Conservation (phyloP, 2,329 filamentous ascomycete genomes). For the Biscogniauxia marginata region DNA sequence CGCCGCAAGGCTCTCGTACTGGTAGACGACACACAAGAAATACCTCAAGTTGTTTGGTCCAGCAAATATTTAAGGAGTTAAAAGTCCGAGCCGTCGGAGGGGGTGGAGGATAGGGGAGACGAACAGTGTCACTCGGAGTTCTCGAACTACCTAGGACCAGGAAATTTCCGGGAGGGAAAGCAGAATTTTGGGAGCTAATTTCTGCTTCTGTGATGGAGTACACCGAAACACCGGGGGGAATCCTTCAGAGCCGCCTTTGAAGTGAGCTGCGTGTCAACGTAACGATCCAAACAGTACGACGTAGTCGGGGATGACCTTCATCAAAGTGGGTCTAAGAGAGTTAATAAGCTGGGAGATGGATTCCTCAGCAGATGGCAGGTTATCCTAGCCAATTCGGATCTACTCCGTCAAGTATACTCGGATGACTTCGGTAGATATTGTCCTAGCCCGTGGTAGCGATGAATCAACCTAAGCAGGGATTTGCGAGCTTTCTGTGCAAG, state of each 20-base stretch:
- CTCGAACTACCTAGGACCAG: slow-evolving; percentile 14
- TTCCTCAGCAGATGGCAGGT: slow-evolving; percentile 17
- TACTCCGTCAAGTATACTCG: slow-evolving; percentile 19
- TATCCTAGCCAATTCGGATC: slow-evolving; percentile 20
- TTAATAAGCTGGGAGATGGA: slow-evolving; percentile 14
- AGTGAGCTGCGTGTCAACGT: slow-evolving; percentile 16
- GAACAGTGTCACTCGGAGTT: slow-evolving; percentile 25
- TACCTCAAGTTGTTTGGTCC: slow-evolving; percentile 21
- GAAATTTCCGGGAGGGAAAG: slow-evolving; percentile 17
- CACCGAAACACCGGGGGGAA: slow-evolving; percentile 20
- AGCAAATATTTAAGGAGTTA: slow-evolving; percentile 23
- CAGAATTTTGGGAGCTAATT: slow-evolving; percentile 16
- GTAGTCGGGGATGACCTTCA: slow-evolving; percentile 21
- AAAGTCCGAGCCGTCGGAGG: slow-evolving; percentile 15
- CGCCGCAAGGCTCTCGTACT: slow-evolving; percentile 17
- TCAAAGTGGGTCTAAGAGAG: slow-evolving; percentile 22
- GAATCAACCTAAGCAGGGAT: slow-evolving; percentile 21
- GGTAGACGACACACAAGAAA: slow-evolving; percentile 20
- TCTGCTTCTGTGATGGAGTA: slow-evolving; percentile 21
- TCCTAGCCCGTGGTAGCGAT: slow-evolving; percentile 20
- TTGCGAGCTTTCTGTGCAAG: slow-evolving; percentile 16
- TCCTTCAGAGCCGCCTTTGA: slow-evolving; percentile 19
- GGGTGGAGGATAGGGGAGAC: slow-evolving; percentile 15
- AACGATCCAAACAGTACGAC: slow-evolving; percentile 18
- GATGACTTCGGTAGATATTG: slow-evolving; percentile 21